phyloP scores from a whole-genome alignment of 1,284 basidiomycete species.

The Porodaedalea pini region DNA sequence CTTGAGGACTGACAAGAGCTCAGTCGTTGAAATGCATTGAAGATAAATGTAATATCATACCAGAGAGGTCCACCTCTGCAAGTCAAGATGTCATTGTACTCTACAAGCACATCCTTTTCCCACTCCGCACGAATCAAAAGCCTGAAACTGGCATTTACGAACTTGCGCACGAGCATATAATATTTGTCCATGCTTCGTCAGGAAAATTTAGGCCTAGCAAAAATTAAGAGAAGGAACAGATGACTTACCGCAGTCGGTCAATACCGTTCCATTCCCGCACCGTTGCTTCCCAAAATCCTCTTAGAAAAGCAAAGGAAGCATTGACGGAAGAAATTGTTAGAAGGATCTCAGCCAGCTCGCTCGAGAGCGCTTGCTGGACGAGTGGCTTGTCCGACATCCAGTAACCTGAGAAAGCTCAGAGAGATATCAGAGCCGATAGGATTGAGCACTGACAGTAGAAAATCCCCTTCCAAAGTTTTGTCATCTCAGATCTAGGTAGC shows the following conservation, averaged over 20 bases:
- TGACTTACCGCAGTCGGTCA: constrained; percentile 76
- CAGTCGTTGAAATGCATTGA: constrained; percentile 13
- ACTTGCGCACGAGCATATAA: constrained; percentile 89
- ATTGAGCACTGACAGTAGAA: constrained; percentile 79
- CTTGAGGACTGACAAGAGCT: constrained; percentile 53
- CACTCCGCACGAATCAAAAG: constrained; percentile 73
- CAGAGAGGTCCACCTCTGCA: constrained; percentile 71
- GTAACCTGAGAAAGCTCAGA: constrained; percentile 58
- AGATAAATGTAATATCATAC: constrained; percentile 40
- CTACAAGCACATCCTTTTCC: constrained; percentile 51
- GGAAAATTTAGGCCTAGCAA: constrained; percentile 1
- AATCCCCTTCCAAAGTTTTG: constrained; percentile 95
- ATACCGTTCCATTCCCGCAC: constrained; percentile 92
- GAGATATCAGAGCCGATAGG: background rate
- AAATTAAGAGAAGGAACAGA: background rate
- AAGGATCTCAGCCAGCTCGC: constrained; percentile 79
- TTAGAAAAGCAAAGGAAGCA: constrained; percentile 73
- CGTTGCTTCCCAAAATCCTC: constrained; percentile 87
- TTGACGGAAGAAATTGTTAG: constrained; percentile 60
- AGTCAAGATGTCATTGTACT: constrained; percentile 68
- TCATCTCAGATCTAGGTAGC: constrained; percentile 73
- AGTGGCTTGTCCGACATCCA: constrained; percentile 99
- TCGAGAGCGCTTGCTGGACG: constrained; percentile 89
- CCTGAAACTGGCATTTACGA: constrained; percentile 81
- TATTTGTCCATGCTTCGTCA: constrained; percentile 87